A percentile compares a stretch with the other conserved stretches of the same genome.
Conservation (phyloP, 306 rosid species). For the Prunus dulcis region DNA sequence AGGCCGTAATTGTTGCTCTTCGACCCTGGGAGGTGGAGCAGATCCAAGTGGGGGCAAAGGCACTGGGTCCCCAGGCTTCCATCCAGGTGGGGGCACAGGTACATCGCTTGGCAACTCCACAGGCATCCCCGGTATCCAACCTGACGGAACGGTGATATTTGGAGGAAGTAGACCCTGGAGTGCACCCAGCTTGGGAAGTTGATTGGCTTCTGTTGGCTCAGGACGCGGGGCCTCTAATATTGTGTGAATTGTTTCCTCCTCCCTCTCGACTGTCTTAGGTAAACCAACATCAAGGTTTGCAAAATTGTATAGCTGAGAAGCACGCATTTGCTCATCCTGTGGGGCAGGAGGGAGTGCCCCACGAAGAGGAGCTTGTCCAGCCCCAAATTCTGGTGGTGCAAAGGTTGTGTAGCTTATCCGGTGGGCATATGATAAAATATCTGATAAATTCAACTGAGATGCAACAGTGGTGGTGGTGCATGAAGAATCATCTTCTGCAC, state of each 20-base stretch:
- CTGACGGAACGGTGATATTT: slow-evolving; percentile 69
- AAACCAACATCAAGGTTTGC: slow-evolving; percentile 89
- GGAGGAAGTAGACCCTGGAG: slow-evolving; percentile 77
- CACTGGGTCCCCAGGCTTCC: slow-evolving; percentile 97
- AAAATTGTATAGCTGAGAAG: slow-evolving; percentile 78
- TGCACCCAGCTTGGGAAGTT: slow-evolving; percentile 50
- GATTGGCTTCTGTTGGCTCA: slow-evolving; percentile 38
- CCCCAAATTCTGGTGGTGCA: slow-evolving; percentile 93
- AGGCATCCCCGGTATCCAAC: slow-evolving; percentile 98
- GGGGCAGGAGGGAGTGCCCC: slow-evolving; percentile 97
- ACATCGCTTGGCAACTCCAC: slow-evolving; percentile 68
- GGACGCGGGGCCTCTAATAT: slow-evolving; percentile 56
- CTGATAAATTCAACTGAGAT: slow-evolving; percentile 56
- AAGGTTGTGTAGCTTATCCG: slow-evolving; percentile 91
- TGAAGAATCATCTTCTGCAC: slow-evolving; percentile 43
- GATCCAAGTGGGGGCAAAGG: slow-evolving; percentile 69
- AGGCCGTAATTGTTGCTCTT: slow-evolving; percentile 54
- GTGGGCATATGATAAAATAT: slow-evolving; percentile 82
- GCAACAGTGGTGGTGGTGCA: slow-evolving; percentile 59
- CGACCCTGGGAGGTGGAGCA: slow-evolving; percentile 53
- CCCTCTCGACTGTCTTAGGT: slow-evolving; percentile 57
- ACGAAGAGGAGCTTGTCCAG: slow-evolving; percentile 76
- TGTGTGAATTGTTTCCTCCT: slow-evolving; percentile 62
- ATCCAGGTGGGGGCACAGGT: slow-evolving; percentile 91
- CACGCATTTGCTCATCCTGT: slow-evolving; percentile 94